Base-by-base conservation (phyloP, 2,329 filamentous ascomycete species). In the Fusarium brevicatenulatum region DNA sequence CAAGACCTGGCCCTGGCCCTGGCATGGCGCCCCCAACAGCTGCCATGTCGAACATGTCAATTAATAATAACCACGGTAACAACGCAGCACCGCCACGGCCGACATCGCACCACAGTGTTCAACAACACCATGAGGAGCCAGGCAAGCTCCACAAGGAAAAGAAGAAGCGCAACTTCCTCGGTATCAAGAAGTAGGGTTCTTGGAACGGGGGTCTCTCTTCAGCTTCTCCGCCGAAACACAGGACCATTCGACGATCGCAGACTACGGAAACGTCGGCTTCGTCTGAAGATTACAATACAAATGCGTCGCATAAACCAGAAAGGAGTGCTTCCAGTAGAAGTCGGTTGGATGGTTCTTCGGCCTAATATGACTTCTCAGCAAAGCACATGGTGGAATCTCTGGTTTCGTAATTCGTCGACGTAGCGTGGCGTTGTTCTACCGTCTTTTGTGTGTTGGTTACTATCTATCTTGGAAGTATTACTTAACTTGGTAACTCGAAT, bases 151-250 rank as follows among this genome's bases (percentile, higher is more conserved):
- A 85, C 55, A 90, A 91, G 80, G 86, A 89, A 77, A 91, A 91
- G 83, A 91, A 91, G 85, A 88, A 85, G 78, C 83, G 88, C 59
- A 87, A 88, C 67, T 87, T 90, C 71, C 82, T 90, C 64, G 86
- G 87, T 34, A 85, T 89, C 76, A 91, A 90, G 82, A 92, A 92
- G 80, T 84, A 83, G 80, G 76, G 76, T 63, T 81, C 79, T 78
- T 68, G 72, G 42, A 76, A 68, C 46, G 66, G 68, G n/a, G 71
- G 59, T n/a, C 36, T 72, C 44, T 72, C 71, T 44, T 72, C 64
- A 30, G 32, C 58, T 54, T 63, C 67, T 58, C 39, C 54, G 28
- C 47, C 62, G 12, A 23, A 46, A 40, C 46, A 56, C 23, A 60
- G 49, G 36, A 34, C 67, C 23, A 55, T 57, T 44, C 58, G 71